Percentiles rank a stretch among this genome's conserved stretches.
Evolutionary conservation across 2,329 filamentous ascomycete species (phyloP).

Genomic region (Colletotrichum cuscutae): DNA sequence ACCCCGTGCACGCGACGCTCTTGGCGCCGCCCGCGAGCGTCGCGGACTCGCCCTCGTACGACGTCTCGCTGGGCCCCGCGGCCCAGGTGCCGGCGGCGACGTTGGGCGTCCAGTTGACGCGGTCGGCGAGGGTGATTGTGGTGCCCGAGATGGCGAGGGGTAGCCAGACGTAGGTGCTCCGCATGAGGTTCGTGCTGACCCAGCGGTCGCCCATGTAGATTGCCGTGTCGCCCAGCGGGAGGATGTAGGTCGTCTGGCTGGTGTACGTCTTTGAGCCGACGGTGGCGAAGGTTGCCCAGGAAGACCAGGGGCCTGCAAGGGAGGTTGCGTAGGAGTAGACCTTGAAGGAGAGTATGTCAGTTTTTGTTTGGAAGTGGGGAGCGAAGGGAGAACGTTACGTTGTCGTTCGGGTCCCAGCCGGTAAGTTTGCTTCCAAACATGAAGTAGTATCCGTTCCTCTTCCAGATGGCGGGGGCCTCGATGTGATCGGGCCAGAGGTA

Average conservation of each 20-base stretch:
- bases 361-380: background rate
- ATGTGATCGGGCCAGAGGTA: conserved; percentile 65
- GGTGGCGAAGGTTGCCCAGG: conserved; percentile 68
- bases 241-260: conserved; percentile 71
- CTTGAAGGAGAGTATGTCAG: conserved; percentile 32
- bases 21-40: conserved; percentile 58
- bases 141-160: conserved; percentile 65
- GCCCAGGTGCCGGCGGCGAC: conserved; percentile 54
- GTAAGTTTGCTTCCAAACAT: conserved; percentile 71
- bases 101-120: conserved; percentile 65
- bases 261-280: conserved; percentile 66
- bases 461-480: conserved; percentile 72
- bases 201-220: conserved; percentile 78
- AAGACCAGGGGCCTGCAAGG: conserved; percentile 69
- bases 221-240: conserved; percentile 54
- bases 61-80: conserved; percentile 55
- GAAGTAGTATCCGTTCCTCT: conserved; percentile 69
- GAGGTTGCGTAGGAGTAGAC: conserved; percentile 67
- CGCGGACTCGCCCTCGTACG: conserved; percentile 63
- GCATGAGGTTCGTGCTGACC: conserved; percentile 66
- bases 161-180: conserved; percentile 73
- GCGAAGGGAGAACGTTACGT: conserved; percentile 47
- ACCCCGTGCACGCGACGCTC: conserved; percentile 59
- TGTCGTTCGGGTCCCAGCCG: conserved; percentile 72
- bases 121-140: conserved; percentile 60